A percentile compares a stretch with the other conserved stretches of the same genome.
Evolutionary conservation across 2,329 filamentous ascomycete genomes (phyloP).

Genomic region (Colletotrichum paranaense): DNA sequence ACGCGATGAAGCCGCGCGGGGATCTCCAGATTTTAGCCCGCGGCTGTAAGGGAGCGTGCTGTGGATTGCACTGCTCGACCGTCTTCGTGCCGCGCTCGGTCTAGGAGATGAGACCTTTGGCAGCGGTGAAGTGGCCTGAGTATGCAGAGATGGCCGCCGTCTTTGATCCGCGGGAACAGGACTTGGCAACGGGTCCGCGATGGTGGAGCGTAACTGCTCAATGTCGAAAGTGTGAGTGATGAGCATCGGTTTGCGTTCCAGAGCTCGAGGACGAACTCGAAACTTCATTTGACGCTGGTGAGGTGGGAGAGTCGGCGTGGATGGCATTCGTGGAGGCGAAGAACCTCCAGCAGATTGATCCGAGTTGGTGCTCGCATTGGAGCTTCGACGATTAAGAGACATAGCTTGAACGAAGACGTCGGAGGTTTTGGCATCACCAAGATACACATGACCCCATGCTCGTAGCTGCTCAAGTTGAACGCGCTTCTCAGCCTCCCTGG

Average conservation of each 20-base stretch:
- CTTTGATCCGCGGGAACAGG: neutral
- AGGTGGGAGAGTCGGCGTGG: constrained; percentile 11
- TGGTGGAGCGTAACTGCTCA: constrained; percentile 56
- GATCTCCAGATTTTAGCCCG: constrained; percentile 29
- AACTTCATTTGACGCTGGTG: constrained; percentile 52
- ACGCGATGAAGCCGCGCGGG: constrained; percentile 38
- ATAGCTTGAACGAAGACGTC: constrained; percentile 59
- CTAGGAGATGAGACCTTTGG: constrained; percentile 20
- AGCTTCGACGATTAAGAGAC: constrained; percentile 48
- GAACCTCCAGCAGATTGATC: constrained; percentile 18
- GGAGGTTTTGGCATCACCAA: constrained; percentile 53
- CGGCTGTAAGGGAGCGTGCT: constrained; percentile 35
- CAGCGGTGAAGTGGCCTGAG: constrained; percentile 19
- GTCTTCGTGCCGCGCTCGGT: constrained; percentile 34
- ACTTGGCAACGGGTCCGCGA: constrained; percentile 49
- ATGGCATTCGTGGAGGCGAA: constrained; percentile 13
- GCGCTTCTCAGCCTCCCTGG: constrained; percentile 24
- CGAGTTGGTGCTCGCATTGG: constrained; percentile 38
- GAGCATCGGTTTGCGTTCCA: constrained; percentile 56
- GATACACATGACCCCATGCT: constrained; percentile 54
- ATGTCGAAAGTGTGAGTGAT: constrained; percentile 64
- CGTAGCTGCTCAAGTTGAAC: constrained; percentile 48
- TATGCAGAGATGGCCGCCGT: constrained; percentile 28
- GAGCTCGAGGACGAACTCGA: constrained; percentile 53
- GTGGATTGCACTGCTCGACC: constrained; percentile 40